These are phyloP conservation scores for Hydnomerulius pinastri DNA, from an alignment of 768 basidiomycete genomes.

Conservation along the genomic window DNA sequence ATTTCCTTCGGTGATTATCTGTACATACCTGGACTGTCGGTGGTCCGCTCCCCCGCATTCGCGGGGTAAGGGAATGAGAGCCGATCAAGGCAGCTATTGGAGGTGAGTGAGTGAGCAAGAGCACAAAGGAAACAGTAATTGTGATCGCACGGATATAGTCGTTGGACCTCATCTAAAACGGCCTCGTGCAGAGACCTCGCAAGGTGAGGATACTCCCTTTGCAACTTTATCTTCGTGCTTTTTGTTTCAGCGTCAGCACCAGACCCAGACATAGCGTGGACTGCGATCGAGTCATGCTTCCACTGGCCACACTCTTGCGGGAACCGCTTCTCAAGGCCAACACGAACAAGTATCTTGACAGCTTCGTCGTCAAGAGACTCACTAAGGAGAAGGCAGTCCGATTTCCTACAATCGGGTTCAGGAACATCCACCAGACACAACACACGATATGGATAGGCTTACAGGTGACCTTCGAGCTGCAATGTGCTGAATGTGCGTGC, in stretches of 20 bases:
- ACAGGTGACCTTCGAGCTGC: constrained; percentile 24
- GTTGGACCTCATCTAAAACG: constrained; percentile 22
- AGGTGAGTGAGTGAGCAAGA: background rate
- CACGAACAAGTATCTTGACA: constrained; percentile 25
- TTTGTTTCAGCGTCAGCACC: background rate
- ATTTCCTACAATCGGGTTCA: constrained; percentile 13
- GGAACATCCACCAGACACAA: background rate
- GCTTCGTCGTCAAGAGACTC: constrained; percentile 26
- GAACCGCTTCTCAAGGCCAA: constrained; percentile 33
- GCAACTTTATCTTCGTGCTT: background rate
- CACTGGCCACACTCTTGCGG: constrained; percentile 22
- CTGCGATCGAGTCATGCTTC: constrained; percentile 13
- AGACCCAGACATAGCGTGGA: background rate
- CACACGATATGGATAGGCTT: too few species aligned
- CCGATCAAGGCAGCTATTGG: constrained; percentile 19
- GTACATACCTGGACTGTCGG: constrained; percentile 8
- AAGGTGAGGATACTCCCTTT: constrained; percentile 5
- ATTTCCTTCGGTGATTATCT: background rate
- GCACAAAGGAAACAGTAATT: background rate
- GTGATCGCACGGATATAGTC: constrained; percentile 24
- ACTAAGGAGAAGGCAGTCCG: constrained; percentile 24
- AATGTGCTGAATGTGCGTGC: background rate
- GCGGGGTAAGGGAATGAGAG: constrained; percentile 6
- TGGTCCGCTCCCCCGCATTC: background rate
- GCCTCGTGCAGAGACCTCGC: constrained; percentile 24